A percentile compares a stretch with the other conserved stretches of the same genome.
Evolutionary conservation across 1,139 yeast genomes (phyloP).

Genomic region (Diutina catenulata): DNA sequence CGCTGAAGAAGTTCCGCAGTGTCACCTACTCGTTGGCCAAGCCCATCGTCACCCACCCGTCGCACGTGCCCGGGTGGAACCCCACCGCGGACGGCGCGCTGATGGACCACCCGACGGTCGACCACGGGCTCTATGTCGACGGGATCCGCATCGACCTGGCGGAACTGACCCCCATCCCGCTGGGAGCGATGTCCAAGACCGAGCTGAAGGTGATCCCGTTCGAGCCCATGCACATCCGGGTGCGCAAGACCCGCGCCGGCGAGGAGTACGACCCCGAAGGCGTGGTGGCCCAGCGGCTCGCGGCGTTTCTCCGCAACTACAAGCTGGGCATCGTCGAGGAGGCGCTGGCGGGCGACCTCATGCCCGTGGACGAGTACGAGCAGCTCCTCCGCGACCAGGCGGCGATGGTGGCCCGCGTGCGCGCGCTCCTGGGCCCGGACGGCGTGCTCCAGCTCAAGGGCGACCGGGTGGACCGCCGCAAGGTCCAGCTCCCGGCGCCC

Average conservation of each 20-base stretch:
- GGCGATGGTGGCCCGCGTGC: slow-evolving; percentile 16
- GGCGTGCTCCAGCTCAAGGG: slow-evolving; percentile 30
- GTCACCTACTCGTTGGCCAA: slow-evolving; percentile 41
- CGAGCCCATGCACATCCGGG: slow-evolving; percentile 19
- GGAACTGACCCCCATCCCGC: slow-evolving; percentile 4
- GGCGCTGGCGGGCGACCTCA: slow-evolving; percentile 19
- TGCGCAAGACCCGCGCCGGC: slow-evolving; percentile 13
- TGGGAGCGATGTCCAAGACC: slow-evolving; percentile 16
- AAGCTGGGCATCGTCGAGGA: slow-evolving; percentile 33
- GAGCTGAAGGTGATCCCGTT: slow-evolving; percentile 24
- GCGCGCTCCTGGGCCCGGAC: slow-evolving; percentile 23
- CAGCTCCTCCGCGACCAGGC: slow-evolving; percentile 22
- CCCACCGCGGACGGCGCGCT: slow-evolving; percentile 29
- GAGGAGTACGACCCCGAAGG: slow-evolving; percentile 15
- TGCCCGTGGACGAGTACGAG: slow-evolving; percentile 24
- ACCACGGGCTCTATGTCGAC: neutral
- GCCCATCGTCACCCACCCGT: slow-evolving; percentile 66
- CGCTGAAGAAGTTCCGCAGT: slow-evolving; percentile 10
- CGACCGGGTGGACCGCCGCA: slow-evolving; percentile 32
- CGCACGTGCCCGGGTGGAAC: slow-evolving; percentile 59
- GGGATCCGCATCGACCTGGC: slow-evolving; percentile 5
- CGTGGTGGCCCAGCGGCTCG: slow-evolving; percentile 27
- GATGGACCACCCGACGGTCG: neutral
- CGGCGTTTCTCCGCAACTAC: slow-evolving; percentile 36
- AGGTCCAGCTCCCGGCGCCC: slow-evolving; percentile 26